Base-by-base conservation (phyloP, 2,329 filamentous ascomycete genomes). In the Venturia asperata region DNA sequence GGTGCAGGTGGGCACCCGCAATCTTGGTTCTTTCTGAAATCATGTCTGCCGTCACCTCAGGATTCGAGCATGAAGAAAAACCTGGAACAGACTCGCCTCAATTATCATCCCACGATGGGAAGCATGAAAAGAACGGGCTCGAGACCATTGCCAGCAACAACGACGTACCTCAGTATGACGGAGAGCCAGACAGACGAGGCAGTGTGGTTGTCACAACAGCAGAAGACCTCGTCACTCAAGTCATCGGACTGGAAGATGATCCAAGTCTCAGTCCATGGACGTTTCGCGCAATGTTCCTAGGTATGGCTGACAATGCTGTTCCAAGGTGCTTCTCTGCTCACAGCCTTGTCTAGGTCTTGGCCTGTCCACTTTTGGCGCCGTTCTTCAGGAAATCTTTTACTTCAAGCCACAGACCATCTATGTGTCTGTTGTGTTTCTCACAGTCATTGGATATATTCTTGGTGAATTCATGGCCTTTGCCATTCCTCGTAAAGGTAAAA, bases 361-460 rank as follows among this genome's bases (percentile, higher is more conserved):
- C 37, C 30, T 66, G 13, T 37, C 62, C 30, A 55, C 61, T 37
- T 68, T 68, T 45, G 64, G 58, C 11, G 37, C 58, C 17, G 75
- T 77, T 6, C 71, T 81, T 6, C 73, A 75, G 45, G 75, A 76
- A 42, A 80, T 82, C 65, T 81, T 76, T 68, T 76, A 77, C 62
- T 81, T 81, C 73, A 80, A 80, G 68, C 79, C 80, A 1, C 79
- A 80, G 68, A 73, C 72, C 5, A 76, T 82, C 61, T 74, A 68
- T 34, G 76, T 82, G 11, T 78, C 77, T 1, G 70, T 74, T 19
- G 77, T 81, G 24, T 81, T 81, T 69, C 66, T 81, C 64, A 74
- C 75, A 3, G 76, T 82, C 37, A 73, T 81, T 17, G 74, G 73
- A 42, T 81, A 80, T 65, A 70, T 79, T 11, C 68, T 78, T 11